Evolutionary conservation across 2,329 filamentous ascomycete genomes (phyloP), one percentile per base, ranked within the genome.

Genomic region (Lachnellula cervina): DNA sequence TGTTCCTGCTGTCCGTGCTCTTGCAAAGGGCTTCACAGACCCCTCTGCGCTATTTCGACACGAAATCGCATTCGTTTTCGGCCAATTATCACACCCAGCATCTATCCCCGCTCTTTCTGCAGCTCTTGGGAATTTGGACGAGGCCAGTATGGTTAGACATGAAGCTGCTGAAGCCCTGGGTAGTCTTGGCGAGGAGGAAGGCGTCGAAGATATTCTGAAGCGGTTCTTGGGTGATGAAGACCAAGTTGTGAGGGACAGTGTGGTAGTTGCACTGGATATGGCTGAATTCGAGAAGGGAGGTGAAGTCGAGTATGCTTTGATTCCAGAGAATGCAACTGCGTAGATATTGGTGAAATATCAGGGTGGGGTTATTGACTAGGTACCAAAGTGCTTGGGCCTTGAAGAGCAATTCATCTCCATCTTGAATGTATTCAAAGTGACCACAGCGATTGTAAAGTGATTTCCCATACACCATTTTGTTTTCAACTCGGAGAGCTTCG

Each of bases 1-100:
- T 6, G 82, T 90, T 16, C 87, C 89, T n/a, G 93, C 94, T 17
- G 82, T 99, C 52, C 81, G 87, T 45, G 89, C 92, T 11, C 82
- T 99, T 47, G 90, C 94, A 46, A 87, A 86, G 69, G 94, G 94
- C 16, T 86, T 99, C 65, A 78, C 79, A 34, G 94, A 99, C 71
- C 79, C 85, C 17, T 97, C 92, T 49, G 92, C 92, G 5, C 83
- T 99, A 7, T 97, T 99, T 80, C 87, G 94, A 63, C 94, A 99
- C 75, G 94, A 99, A 71, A 91, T 99, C 62, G 94, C 94, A 14
- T 99, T 99, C 71, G 94, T 99, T 14, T 99, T 99, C 65, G 94
- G 94, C 54, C 94, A 99, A 73, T 80, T 99, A 51, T 91, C 89
- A 54, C 94, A 99, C 69, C 94, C 94, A 1, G 93, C 93, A n/a